A percentile compares a stretch with the other conserved stretches of the same genome.
These are phyloP conservation scores for Eucalyptus microcorys DNA, from an alignment of 345 rosid species.

Conservation along the genomic window DNA sequence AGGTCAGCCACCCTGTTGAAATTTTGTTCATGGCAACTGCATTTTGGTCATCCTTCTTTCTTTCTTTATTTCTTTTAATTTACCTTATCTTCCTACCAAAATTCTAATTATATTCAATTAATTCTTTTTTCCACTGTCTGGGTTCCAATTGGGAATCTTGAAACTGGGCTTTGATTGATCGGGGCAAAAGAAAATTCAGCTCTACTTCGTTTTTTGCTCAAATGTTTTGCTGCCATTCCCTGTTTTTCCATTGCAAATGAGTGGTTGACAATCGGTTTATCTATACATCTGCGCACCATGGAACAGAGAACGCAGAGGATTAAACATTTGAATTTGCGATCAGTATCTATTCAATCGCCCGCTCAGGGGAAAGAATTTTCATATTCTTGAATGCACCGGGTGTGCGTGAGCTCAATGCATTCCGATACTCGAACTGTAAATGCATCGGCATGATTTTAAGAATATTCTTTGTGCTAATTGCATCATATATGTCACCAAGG, in stretches of 20 bases:
- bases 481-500: not conserved
- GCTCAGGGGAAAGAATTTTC: not conserved
- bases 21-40: slow-evolving; percentile 19
- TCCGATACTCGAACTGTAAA: not conserved
- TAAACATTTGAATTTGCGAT: not conserved
- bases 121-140: slow-evolving; percentile 19
- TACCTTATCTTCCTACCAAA: not conserved
- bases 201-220: not conserved
- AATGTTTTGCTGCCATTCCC: not conserved
- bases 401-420: not conserved
- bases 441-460: not conserved
- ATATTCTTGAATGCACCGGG: not conserved
- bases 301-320: not conserved
- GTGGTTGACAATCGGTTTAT: not conserved
- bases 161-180: not conserved
- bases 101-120: slow-evolving; percentile 21
- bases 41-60: not conserved
- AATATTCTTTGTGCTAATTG: not conserved
- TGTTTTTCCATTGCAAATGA: not conserved
- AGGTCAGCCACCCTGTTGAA: slow-evolving; percentile 13
- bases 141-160: not conserved
- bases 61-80: not conserved
- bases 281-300: not conserved
- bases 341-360: not conserved
- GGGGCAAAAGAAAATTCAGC: not conserved